Evolutionary conservation across 1,284 basidiomycete genomes (phyloP), one percentile per base, ranked within the genome.

Genomic region (Rhodofomes roseus): DNA sequence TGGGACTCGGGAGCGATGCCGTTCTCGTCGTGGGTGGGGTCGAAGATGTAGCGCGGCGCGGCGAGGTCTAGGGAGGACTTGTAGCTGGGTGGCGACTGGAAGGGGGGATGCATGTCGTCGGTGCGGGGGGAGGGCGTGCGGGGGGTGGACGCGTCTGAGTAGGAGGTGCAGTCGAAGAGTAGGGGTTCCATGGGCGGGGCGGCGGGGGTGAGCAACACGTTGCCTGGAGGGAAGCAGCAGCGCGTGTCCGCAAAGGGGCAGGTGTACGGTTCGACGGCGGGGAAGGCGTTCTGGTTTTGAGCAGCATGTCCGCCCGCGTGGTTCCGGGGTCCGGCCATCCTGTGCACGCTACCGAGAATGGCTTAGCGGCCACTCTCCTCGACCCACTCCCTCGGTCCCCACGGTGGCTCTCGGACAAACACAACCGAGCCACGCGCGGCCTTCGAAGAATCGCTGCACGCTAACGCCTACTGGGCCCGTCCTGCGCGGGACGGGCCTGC

Each of bases 101-200:
- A 68, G 53, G 66, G 63, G 20, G 44, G 44, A 60, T 67, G 69
- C 71, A 81, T 69, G 70, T 81, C 79, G 63, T 79, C 66, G 44
- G 71, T 70, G 62, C 74, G 77, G 4, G 88, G 87, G 1, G 87
- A 88, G 1, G 88, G 88, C 0, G 88, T 90, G 60, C 87, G 82
- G 5, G 87, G 88, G 2, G 86, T 81, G 61, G 86, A 83, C 54
- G 81, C 79, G 75, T 85, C 81, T 54, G 82, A 82, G 76, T 83
- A 84, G 65, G 84, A 79, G 62, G 81, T 76, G 74, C 77, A 73
- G 76, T 87, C 85, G 73, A 85, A 87, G 60, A 76, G 73, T 66
- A 81, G 75, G 64, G 79, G 70, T 72, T 87, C 85, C 85, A 89
- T 88, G 63, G 65, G 61, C 57, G 25, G 36, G 57, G 39, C 8